Conservation (phyloP, 2,329 filamentous ascomycete genomes). For the Aspergillus sp. region DNA sequence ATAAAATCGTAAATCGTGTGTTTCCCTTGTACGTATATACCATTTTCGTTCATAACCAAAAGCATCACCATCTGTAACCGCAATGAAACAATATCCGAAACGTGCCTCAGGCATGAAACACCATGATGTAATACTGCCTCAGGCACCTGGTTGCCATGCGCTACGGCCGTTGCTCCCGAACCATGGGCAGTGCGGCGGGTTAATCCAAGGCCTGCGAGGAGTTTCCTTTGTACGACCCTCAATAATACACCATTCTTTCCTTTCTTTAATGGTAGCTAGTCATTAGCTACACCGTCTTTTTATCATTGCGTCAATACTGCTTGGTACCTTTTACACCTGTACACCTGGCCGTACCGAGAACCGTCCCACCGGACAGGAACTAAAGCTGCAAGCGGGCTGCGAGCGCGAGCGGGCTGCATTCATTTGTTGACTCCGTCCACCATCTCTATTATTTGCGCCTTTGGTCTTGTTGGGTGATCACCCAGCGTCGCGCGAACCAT, state of each 20-base stretch:
- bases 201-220: constrained; percentile 14
- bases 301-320: no score
- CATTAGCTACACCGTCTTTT: no score
- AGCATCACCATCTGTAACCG: not conserved
- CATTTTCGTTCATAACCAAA: not conserved
- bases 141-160: constrained; percentile 18
- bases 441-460: no score
- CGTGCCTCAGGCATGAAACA: constrained; percentile 1
- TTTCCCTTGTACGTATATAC: not conserved
- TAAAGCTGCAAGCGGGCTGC: no score
- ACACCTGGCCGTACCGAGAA: no score
- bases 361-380: no score
- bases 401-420: no score
- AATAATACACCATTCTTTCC: no score
- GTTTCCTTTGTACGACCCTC: constrained; percentile 1
- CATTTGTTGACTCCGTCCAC: no score
- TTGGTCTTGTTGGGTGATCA: no score
- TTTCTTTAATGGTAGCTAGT: no score
- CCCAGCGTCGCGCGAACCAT: constrained; percentile 20
- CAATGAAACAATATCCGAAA: not conserved
- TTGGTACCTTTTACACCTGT: no score
- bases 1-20: not conserved
- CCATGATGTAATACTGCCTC: constrained; percentile 3
- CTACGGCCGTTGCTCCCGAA: constrained; percentile 15
- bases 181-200: constrained; percentile 13